Evolutionary conservation across 2,329 filamentous ascomycete genomes (phyloP).

Genomic region (Nemania abortiva): DNA sequence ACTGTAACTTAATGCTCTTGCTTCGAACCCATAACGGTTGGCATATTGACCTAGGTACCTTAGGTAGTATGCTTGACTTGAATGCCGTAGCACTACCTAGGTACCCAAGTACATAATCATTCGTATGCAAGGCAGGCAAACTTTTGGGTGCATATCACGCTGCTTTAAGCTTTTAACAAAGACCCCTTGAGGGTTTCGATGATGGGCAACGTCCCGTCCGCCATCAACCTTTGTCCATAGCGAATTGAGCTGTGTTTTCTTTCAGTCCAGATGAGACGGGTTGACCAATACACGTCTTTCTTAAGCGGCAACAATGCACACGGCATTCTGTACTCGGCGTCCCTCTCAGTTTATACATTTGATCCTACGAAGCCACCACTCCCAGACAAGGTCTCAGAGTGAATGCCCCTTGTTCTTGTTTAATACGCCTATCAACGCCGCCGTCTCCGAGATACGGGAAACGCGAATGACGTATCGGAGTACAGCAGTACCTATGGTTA

Average conservation of each 20-base stretch:
- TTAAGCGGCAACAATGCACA: not conserved
- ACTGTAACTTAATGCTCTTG: no score
- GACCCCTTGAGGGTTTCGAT: not conserved
- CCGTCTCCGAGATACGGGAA: no score
- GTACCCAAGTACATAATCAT: no score
- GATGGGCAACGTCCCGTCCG: not conserved
- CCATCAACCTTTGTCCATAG: not conserved
- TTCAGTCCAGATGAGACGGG: not conserved
- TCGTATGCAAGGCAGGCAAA: conserved; percentile 1
- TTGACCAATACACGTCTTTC: not conserved
- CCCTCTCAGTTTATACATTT: no score
- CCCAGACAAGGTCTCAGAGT: conserved; percentile 16
- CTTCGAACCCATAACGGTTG: no score
- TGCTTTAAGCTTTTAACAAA: conserved; percentile 12
- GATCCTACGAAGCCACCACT: not conserved
- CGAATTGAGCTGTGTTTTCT: not conserved
- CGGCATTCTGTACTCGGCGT: no score
- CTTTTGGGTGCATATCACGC: conserved; percentile 4
- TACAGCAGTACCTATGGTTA: no score
- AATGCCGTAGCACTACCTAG: no score
- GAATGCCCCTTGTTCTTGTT: not conserved
- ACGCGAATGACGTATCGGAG: no score
- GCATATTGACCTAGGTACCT: no score
- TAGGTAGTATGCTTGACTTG: no score
- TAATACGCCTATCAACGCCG: not conserved